Percentiles rank a stretch among this genome's conserved stretches.
These are phyloP conservation scores for Suillus hirtellus DNA, from an alignment of 768 basidiomycete genomes.

Conservation along the genomic window DNA sequence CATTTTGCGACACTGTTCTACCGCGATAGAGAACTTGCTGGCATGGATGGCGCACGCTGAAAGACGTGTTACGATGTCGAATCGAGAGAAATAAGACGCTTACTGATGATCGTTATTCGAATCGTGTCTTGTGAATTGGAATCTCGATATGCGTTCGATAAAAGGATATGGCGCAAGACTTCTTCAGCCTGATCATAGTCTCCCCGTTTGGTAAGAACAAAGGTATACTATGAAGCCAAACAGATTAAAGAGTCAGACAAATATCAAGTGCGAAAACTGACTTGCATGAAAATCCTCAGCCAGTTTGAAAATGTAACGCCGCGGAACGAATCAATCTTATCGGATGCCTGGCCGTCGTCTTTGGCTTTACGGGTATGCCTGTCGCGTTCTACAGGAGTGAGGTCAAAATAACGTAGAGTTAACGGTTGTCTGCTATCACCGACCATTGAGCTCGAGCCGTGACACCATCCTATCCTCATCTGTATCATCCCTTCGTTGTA, in stretches of 20 bases:
- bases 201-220: slow-evolving; percentile 61
- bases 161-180: slow-evolving; percentile 69
- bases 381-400: slow-evolving; percentile 51
- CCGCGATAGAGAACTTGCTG: slow-evolving; percentile 54
- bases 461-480: slow-evolving; percentile 75
- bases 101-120: slow-evolving; percentile 76
- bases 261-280: slow-evolving; percentile 27
- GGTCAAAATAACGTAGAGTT: not conserved
- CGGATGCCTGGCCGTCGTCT: slow-evolving; percentile 39
- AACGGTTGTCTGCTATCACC: slow-evolving; percentile 18
- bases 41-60: slow-evolving; percentile 73
- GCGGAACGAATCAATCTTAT: slow-evolving; percentile 68
- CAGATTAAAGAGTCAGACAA: slow-evolving; percentile 9
- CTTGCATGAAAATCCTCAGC: slow-evolving; percentile 85
- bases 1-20: slow-evolving; percentile 77
- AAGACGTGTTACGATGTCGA: not conserved
- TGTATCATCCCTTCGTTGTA: slow-evolving; percentile 47
- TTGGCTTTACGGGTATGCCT: slow-evolving; percentile 50
- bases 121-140: slow-evolving; percentile 67
- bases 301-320: slow-evolving; percentile 84
- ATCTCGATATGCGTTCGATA: slow-evolving; percentile 72
- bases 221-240: slow-evolving; percentile 58
- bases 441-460: slow-evolving; percentile 73
- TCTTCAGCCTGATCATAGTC: slow-evolving; percentile 72
- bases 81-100: slow-evolving; percentile 22